Evolutionary conservation across 805 yeast genomes (phyloP).

Genomic region (Lipomyces lipofer): DNA sequence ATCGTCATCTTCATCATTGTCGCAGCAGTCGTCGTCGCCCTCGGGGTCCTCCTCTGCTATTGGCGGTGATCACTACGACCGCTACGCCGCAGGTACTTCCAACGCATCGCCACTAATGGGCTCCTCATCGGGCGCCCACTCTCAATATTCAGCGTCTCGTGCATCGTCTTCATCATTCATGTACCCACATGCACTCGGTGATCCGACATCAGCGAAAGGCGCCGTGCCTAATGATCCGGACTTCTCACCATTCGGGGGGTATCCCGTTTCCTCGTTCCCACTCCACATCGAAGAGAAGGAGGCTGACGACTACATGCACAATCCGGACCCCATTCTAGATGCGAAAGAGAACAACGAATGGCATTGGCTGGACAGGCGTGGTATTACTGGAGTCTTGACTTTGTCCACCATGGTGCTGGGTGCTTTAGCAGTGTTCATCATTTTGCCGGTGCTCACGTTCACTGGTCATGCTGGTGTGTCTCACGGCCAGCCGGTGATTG

Average conservation of each 20-base stretch:
- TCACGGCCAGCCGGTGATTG: not conserved
- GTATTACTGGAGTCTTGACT: slow-evolving; percentile 39
- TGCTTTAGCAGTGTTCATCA: slow-evolving; percentile 65
- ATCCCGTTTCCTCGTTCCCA: slow-evolving; percentile 91
- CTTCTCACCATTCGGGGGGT: slow-evolving; percentile 86
- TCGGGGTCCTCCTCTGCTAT: slow-evolving; percentile 7
- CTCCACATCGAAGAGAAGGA: slow-evolving; percentile 89
- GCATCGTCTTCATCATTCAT: slow-evolving; percentile 14
- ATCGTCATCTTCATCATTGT: slow-evolving; percentile 16
- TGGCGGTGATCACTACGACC: not conserved
- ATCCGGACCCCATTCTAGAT: slow-evolving; percentile 93
- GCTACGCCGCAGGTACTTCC: not conserved
- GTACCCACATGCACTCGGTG: slow-evolving; percentile 26
- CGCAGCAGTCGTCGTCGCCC: slow-evolving; percentile 9
- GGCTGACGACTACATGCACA: slow-evolving; percentile 91
- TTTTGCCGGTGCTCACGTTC: slow-evolving; percentile 81
- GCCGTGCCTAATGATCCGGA: slow-evolving; percentile 40
- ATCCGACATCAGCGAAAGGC: slow-evolving; percentile 21
- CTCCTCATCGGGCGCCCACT: slow-evolving; percentile 9
- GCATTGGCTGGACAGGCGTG: slow-evolving; percentile 41
- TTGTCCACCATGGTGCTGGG: slow-evolving; percentile 59
- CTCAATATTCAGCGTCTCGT: slow-evolving; percentile 14
- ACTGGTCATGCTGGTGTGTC: slow-evolving; percentile 50
- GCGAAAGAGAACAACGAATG: slow-evolving; percentile 65
- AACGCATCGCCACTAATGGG: slow-evolving; percentile 17